phyloP scores from a whole-genome alignment of 2,329 filamentous ascomycete genomes.

The Akanthomyces dipterigenus region DNA sequence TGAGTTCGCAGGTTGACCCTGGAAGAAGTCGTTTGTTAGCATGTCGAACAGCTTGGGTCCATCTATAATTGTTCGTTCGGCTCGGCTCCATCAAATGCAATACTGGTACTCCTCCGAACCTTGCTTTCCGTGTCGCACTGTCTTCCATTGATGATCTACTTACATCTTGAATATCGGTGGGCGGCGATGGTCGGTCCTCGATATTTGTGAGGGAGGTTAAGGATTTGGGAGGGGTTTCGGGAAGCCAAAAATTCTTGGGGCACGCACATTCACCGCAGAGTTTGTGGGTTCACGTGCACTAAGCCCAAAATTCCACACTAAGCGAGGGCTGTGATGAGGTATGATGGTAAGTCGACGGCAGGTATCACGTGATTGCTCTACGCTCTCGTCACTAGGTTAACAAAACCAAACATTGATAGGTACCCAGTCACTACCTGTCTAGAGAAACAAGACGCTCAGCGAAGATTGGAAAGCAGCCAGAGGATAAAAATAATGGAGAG shows the following conservation, averaged over 20 bases:
- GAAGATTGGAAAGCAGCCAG: too few species aligned
- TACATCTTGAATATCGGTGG: constrained; percentile 39
- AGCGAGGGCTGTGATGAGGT: constrained; percentile 34
- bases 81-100: constrained; percentile 12
- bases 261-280: constrained; percentile 29
- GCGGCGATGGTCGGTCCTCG: constrained; percentile 36
- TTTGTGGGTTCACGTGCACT: constrained; percentile 38
- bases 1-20: constrained; percentile 99
- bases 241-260: constrained; percentile 34
- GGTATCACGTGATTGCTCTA: constrained; percentile 19
- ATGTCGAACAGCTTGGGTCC: constrained; percentile 13
- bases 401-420: too few species aligned
- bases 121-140: neutral
- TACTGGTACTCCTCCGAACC: neutral
- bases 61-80: neutral
- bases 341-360: constrained; percentile 14
- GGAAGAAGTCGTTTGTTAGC: constrained; percentile 27
- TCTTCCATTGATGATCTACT: constrained; percentile 21
- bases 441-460: too few species aligned
- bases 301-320: constrained; percentile 25
- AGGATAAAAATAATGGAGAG: too few species aligned
- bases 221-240: constrained; percentile 32
- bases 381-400: neutral
- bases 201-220: constrained; percentile 29
- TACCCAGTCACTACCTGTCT: too few species aligned